phyloP scores from a whole-genome alignment of 768 basidiomycete species.

The Lentinus tigrinus region DNA sequence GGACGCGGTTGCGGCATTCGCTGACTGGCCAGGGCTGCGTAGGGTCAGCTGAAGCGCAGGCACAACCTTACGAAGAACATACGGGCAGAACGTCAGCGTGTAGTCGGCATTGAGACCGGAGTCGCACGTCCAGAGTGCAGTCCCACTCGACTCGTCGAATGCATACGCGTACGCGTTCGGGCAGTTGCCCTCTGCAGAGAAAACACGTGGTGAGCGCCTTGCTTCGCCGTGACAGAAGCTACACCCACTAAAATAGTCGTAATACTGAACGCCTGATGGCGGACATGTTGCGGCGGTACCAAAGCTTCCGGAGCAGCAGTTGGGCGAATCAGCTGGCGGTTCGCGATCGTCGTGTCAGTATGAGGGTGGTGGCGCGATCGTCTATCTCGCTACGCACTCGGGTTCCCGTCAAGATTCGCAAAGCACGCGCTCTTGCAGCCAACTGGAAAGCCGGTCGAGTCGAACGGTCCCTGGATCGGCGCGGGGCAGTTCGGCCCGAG shows the following conservation, averaged over 20 bases:
- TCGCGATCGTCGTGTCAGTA: not conserved
- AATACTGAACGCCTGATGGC: conserved; percentile 28
- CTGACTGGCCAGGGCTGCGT: not conserved
- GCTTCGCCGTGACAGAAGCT: no score
- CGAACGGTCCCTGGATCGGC: conserved; percentile 29
- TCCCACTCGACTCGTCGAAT: conserved; percentile 31
- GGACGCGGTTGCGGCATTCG: not conserved
- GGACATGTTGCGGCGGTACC: conserved; percentile 32
- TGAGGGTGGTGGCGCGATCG: not conserved
- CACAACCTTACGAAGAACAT: not conserved
- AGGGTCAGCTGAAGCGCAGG: not conserved
- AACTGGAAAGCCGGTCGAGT: conserved; percentile 30
- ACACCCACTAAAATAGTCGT: conserved; percentile 26
- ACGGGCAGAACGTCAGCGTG: conserved; percentile 32
- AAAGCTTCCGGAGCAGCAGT: conserved; percentile 34
- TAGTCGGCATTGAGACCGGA: conserved; percentile 30
- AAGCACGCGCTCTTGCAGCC: conserved; percentile 34
- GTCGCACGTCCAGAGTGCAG: conserved; percentile 54
- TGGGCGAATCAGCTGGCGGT: conserved; percentile 27
- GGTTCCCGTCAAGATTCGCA: conserved; percentile 30
- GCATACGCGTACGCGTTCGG: conserved; percentile 25
- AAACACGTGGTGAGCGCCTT: not conserved
- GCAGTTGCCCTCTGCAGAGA: conserved; percentile 22
- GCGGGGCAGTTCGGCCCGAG: conserved; percentile 31
- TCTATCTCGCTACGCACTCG: conserved; percentile 13